Evolutionary conservation across 106 monocot species (phyloP).

Genomic region (Dendrobium chrysotoxum): DNA sequence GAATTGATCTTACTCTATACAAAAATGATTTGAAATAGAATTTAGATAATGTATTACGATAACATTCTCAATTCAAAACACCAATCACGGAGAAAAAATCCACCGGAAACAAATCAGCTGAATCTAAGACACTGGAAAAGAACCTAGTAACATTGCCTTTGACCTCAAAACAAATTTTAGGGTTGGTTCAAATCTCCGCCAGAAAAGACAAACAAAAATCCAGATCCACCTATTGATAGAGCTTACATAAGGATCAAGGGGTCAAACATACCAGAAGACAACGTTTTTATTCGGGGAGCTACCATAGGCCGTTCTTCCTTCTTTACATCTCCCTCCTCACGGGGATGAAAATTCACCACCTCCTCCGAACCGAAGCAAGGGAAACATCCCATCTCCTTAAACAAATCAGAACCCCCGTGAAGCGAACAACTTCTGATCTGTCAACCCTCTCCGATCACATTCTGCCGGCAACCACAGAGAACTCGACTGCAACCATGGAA

Average conservation of each 20-base stretch:
- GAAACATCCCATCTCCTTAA: conserved; percentile 9
- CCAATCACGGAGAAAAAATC: neutral
- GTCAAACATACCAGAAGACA: conserved; percentile 4
- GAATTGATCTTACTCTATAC: neutral
- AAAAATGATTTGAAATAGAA: neutral
- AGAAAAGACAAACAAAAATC: neutral
- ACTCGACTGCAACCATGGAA: neutral
- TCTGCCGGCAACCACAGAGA: neutral
- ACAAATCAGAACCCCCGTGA: neutral
- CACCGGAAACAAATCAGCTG: neutral
- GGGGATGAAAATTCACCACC: neutral
- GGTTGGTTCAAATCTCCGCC: neutral
- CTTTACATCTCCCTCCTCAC: neutral
- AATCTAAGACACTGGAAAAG: neutral
- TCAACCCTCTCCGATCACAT: conserved; percentile 2
- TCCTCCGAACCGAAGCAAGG: conserved; percentile 10
- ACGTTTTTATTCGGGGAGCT: neutral
- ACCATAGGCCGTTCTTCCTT: conserved; percentile 5
- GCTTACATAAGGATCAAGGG: neutral
- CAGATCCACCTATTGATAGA: neutral
- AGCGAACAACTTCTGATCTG: neutral
- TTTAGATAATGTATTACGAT: neutral
- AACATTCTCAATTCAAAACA: neutral
- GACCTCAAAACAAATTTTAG: neutral
- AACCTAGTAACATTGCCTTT: neutral